Conservation (phyloP, 2,329 filamentous ascomycete genomes). For the Alternaria panax region DNA sequence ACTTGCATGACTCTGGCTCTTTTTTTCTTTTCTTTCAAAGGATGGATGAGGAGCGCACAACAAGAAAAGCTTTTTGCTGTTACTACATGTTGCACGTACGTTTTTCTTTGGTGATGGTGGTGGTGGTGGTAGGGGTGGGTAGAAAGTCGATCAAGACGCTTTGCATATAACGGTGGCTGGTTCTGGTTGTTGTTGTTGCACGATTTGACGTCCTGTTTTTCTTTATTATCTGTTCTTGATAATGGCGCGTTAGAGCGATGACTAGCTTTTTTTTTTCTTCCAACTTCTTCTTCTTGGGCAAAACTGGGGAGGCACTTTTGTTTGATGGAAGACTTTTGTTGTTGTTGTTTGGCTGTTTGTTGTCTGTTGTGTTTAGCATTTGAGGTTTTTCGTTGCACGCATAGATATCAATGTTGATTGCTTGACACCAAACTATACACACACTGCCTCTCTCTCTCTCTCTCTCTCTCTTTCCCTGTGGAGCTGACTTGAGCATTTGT, state of each 20-base stretch:
- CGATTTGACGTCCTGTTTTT: not conserved
- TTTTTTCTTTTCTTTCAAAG: not conserved
- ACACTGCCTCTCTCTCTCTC: no score
- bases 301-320: not conserved
- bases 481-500: not conserved
- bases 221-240: not conserved
- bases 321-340: not conserved
- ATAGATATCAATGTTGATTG: not conserved
- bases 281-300: not conserved
- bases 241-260: conserved; percentile 9
- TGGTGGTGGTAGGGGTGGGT: not conserved
- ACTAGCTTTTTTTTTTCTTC: not conserved
- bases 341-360: not conserved
- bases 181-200: not conserved
- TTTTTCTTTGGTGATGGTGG: not conserved
- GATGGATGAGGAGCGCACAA: no score
- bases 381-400: not conserved
- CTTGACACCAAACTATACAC: not conserved
- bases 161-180: not conserved
- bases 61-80: no score
- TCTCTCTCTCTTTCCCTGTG: no score
- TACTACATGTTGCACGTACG: not conserved
- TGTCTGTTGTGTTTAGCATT: not conserved
- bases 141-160: no score
- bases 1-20: not conserved